Evolutionary conservation across 2,329 filamentous ascomycete genomes (phyloP).

Genomic region (Ceratocystis papillata): DNA sequence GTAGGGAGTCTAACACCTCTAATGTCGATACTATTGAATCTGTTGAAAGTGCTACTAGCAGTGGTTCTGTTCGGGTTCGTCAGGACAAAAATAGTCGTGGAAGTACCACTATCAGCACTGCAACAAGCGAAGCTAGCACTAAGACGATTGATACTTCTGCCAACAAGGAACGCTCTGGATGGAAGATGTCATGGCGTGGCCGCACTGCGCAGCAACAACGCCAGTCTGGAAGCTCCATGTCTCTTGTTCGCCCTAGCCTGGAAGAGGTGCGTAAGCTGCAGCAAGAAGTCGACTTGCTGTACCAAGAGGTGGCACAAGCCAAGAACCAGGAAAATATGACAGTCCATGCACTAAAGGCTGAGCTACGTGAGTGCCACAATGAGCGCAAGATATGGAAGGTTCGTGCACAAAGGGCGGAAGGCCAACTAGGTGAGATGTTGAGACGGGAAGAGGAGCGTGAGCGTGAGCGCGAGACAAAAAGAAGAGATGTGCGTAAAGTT

Average conservation of each 20-base stretch:
- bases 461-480: constrained; percentile 25
- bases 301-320: constrained; percentile 9
- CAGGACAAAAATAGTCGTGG: not conserved
- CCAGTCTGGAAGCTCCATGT: not conserved
- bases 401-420: constrained; percentile 47
- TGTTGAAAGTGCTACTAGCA: not conserved
- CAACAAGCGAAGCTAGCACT: not conserved
- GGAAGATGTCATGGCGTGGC: constrained; percentile 13
- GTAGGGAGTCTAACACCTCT: not conserved
- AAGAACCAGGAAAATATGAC: constrained; percentile 16
- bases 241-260: not conserved
- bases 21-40: not conserved
- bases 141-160: not conserved
- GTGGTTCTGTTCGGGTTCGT: not conserved
- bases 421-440: constrained; percentile 38
- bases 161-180: not conserved
- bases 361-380: constrained; percentile 10
- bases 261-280: constrained; percentile 17
- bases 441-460: constrained; percentile 29
- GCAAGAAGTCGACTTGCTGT: constrained; percentile 13
- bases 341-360: constrained; percentile 14
- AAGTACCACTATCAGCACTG: not conserved
- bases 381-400: constrained; percentile 43
- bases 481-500: not conserved
- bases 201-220: not conserved